Base-by-base conservation (phyloP, 148 eudicot genomes). In the Beta vulgaris region DNA sequence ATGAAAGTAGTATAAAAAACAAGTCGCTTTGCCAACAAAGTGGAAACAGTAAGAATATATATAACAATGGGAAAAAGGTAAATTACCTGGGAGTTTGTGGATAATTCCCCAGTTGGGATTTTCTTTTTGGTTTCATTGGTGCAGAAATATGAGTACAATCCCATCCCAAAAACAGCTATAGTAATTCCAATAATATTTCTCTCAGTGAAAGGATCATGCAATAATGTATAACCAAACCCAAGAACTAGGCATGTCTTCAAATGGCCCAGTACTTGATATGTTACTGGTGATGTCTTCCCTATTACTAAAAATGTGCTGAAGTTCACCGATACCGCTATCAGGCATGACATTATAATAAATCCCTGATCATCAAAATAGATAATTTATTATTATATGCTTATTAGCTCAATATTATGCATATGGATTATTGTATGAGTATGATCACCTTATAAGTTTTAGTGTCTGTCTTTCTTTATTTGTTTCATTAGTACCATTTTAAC, bases 251-350 rank as follows among this genome's bases (percentile, higher is more conserved):
- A 93, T 76, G 98, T 91, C 67, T 93, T 93, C 7, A 93, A 86
- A 77, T 93, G 98, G 16, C 98, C 98, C 13, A 93, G 36, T 53
- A 93, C 98, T 81, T 93, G 98, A 64, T 93, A 93, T 79, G 98
- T 93, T 21, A 93, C 98, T 28, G 98, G 98, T 4, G 98, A 93
- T 75, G 98, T 93, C 85, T 93, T 93, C 16, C 98, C 98, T 54
- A 93, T 91, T 25, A 93, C 98, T 75, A 93, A 74, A 80, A 93
- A 93, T 66, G 98, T 93, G 84, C 98, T 93, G 80, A 93, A 91
- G 79, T 93, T 93, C 68, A 93, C 98, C 2, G 90, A 88, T 11
- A 93, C 98, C 0, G 98, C 93, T 58, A 93, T 93, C 78, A 93
- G 57, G 88, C 98, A 93, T 2, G 98, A 93, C 14, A 93, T 75